phyloP scores from a whole-genome alignment of 768 basidiomycete genomes.

The Termitomyces sp. region DNA sequence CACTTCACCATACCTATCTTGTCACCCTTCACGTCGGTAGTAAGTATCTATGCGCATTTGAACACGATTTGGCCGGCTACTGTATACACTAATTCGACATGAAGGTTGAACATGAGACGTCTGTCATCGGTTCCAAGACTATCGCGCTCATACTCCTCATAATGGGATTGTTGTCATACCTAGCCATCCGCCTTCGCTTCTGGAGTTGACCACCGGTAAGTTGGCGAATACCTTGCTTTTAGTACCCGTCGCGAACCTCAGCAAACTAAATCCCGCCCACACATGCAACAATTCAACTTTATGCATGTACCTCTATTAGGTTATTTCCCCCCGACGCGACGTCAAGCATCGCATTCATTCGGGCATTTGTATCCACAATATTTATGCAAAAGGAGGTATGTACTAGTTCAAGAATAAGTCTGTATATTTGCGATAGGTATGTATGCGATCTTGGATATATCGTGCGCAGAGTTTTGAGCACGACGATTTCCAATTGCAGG shows the following conservation, averaged over 20 bases:
- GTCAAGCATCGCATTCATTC: not conserved
- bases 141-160: slow-evolving; percentile 36
- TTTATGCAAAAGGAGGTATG: not conserved
- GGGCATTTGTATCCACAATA: not conserved
- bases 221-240: not conserved
- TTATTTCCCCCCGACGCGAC: not conserved
- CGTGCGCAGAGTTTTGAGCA: not conserved
- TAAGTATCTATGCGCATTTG: slow-evolving; percentile 23
- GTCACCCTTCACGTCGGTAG: slow-evolving; percentile 76
- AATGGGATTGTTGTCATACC: slow-evolving; percentile 34
- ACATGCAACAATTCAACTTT: not conserved
- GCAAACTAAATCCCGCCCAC: not conserved
- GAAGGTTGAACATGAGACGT: slow-evolving; percentile 74
- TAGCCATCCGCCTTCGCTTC: slow-evolving; percentile 38
- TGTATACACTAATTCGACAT: not conserved
- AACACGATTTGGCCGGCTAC: not conserved
- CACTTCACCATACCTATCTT: slow-evolving; percentile 78
- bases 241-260: no score
- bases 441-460: not conserved
- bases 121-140: slow-evolving; percentile 46
- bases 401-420: not conserved
- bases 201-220: not conserved
- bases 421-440: not conserved
- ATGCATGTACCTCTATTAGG: not conserved
- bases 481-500: not conserved